Base-by-base conservation (phyloP, 2,329 filamentous ascomycete genomes). In the Curvularia lunata region DNA sequence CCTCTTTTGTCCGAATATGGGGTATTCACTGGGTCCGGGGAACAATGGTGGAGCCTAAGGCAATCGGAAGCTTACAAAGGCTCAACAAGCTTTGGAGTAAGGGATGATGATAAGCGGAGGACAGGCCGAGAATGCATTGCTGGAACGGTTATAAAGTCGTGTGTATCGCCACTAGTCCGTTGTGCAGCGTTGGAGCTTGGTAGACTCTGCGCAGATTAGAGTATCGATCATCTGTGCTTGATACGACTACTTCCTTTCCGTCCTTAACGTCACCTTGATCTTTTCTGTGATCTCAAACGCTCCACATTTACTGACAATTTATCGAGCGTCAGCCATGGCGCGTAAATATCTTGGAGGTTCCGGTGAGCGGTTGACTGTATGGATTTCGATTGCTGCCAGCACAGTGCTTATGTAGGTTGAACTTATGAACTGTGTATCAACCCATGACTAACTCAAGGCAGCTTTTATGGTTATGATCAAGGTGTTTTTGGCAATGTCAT, bases 301-400 rank as follows among this genome's bases (percentile, higher is more conserved):
- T 4, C 13, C 8, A 21, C n/a, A 9, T 19, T n/a, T 42, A 18
- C 28, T 19, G 18, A 42, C 1, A 27, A 4, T 27, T 7, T 37
- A 8, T 21, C 5, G 21, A 28, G 34, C 25, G 41, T 21, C 46
- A 54, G 30, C 12, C 42, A 79, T 84, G 79, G 76, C 77, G 28
- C 78, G 78, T 43, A 80, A 78, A 64, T 84, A 83, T 58, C 78
- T 83, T 48, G 82, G 81, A 59, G 81, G 82, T 32, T 82, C 81
- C 41, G 82, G 82, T 30, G 77, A 82, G 58, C 69, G 74, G 27
- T 74, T 84, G n/a, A 84, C 82, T 0, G 74, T 84, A 16, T 83
- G 81, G 82, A 83, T 84, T 41, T 81, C 79, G 5, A 72, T 84
- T 18, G 81, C 82, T 12, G 80, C 81, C 1, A 80, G 78, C 1